Evolutionary conservation across 148 eudicot species (phyloP).

Genomic region (Linanthus parryae): DNA sequence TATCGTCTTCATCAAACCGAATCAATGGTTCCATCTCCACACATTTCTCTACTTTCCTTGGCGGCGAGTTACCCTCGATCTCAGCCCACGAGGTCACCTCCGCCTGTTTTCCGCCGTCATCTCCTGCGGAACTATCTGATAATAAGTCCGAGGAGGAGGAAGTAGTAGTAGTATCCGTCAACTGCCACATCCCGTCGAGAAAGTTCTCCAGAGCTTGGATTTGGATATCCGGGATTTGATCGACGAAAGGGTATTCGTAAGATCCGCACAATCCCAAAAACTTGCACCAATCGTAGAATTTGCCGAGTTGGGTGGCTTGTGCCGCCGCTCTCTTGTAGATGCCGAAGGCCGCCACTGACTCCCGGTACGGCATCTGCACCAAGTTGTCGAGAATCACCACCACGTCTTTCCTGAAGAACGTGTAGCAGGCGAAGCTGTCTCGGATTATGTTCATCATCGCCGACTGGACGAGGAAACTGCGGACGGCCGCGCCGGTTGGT

Average conservation of each 20-base stretch:
- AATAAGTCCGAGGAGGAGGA: conserved; percentile 14
- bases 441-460: conserved; percentile 29
- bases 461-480: conserved; percentile 27
- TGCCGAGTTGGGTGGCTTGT: conserved; percentile 22
- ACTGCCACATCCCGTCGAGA: conserved; percentile 28
- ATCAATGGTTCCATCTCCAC: conserved; percentile 21
- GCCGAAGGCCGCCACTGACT: conserved; percentile 22
- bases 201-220: conserved; percentile 29
- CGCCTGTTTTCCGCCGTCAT: conserved; percentile 1
- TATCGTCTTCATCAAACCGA: conserved; percentile 3
- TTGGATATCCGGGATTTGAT: conserved; percentile 30
- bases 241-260: conserved; percentile 31
- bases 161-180: conserved; percentile 16
- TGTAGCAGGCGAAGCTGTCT: conserved; percentile 32
- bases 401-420: conserved; percentile 12
- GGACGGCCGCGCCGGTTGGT: conserved; percentile 19
- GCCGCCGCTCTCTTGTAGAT: conserved; percentile 33
- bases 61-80: background rate
- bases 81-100: background rate
- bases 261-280: conserved; percentile 24
- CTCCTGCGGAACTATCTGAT: conserved; percentile 8
- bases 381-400: conserved; percentile 24
- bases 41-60: background rate
- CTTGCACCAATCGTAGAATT: conserved; percentile 36
- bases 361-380: conserved; percentile 23